These are phyloP conservation scores for Pythium folliculosum DNA, from an alignment of 352 stramenopile species.

Conservation along the genomic window DNA sequence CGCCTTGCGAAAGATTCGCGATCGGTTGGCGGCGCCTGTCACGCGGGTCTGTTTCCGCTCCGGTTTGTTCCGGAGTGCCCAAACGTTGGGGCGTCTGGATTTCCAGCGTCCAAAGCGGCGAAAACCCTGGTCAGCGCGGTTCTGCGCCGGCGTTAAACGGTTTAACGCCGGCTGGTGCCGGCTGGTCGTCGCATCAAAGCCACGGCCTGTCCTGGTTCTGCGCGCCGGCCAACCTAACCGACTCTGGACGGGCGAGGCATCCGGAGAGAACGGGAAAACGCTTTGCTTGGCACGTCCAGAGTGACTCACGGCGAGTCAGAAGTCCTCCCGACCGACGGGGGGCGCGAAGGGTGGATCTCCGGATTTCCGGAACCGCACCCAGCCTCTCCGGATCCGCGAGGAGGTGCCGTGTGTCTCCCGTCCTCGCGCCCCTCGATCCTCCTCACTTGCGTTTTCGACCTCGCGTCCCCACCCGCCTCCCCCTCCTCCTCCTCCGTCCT, in stretches of 20 bases:
- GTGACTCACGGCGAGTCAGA: constrained; percentile 1
- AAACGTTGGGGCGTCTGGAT: background rate
- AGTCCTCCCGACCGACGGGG: background rate
- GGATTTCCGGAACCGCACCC: background rate
- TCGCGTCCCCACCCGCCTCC: background rate
- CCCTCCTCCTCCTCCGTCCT: background rate
- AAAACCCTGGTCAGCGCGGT: background rate
- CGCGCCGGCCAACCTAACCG: background rate
- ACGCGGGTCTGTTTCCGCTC: background rate
- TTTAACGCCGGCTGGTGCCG: background rate
- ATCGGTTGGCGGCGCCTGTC: background rate
- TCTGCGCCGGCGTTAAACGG: background rate
- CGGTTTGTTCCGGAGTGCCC: background rate
- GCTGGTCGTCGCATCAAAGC: background rate
- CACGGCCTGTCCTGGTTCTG: background rate
- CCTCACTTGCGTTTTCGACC: constrained; percentile 9
- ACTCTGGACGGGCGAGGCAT: background rate
- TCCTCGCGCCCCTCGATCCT: background rate
- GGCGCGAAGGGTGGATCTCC: background rate
- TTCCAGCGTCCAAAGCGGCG: background rate
- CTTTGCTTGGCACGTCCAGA: background rate
- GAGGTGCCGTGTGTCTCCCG: no score
- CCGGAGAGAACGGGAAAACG: constrained; percentile 1
- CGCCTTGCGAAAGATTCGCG: background rate
- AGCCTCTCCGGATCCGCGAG: background rate